Evolutionary conservation across 495 filamentous ascomycete species (phyloP), one percentile per base, ranked within the genome.

Genomic region (Penicillium salamii): DNA sequence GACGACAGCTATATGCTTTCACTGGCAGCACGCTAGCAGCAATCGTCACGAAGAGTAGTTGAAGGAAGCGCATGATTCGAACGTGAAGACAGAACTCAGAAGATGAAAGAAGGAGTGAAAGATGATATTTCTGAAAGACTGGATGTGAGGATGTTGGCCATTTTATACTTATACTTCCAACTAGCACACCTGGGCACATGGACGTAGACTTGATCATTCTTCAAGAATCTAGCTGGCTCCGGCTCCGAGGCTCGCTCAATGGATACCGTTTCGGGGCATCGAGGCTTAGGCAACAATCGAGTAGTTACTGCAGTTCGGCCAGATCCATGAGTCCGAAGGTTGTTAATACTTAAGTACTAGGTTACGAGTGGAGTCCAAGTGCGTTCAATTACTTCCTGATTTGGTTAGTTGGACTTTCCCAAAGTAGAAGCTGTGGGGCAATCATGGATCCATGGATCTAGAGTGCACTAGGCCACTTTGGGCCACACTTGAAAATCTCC

Each of bases 31-130:
- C 34, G 8, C 34, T 34, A 14, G 42, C 29, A 13, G 40, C 34
- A 32, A 46, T 21, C 34, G 33, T 40, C 32, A 37, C 15, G n/a
- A 33, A 29, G 26, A 53, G 32, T 1, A 32, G 32, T 39, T 31
- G 36, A 33, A 41, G 17, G 32, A 38, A 43, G 20, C 5, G 40
- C 40, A 43, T 43, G 40, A 17, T 43, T 43, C 40, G 40, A 43
- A 9, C 14, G 14, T 42, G 39, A 15, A 26, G 23, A 5, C 8
- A 28, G 24, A 43, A 14, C 7, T 14, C 31, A 14, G 40, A 31
- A 18, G 40, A 17, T 31, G 17, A 18, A 14, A 29, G 19, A 9
- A 40, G 24, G 14, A 6, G 3, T 15, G 23, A 8, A 26, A 26
- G 3, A 31, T 43, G 40, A 19, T 28, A 43, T 43, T 24, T 43